These are phyloP conservation scores for Stephania yunnanensis DNA, from an alignment of 164 flowering plant species.

Conservation along the genomic window DNA sequence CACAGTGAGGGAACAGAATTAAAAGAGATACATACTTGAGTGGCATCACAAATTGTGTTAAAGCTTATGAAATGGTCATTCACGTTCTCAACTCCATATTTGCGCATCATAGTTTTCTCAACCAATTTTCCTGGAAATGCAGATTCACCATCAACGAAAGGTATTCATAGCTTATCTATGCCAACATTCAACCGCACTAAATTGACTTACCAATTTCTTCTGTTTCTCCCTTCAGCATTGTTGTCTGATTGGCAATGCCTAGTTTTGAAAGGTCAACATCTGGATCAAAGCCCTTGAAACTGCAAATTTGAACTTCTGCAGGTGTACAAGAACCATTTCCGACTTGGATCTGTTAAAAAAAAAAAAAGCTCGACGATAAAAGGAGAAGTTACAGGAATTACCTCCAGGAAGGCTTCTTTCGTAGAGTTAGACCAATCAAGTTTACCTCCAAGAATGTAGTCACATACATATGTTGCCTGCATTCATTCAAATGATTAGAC, in stretches of 20 bases:
- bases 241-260: constrained; percentile 97
- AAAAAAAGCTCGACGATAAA: not conserved
- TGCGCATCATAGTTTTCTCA: constrained; percentile 83
- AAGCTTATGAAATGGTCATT: constrained; percentile 79
- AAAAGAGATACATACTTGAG: constrained; percentile 48
- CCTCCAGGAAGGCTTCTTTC: constrained; percentile 78
- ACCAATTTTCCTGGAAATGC: constrained; percentile 57
- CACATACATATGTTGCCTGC: constrained; percentile 92
- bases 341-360: not conserved
- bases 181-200: constrained; percentile 5
- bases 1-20: not conserved
- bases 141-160: constrained; percentile 9
- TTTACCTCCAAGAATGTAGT: constrained; percentile 83
- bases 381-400: constrained; percentile 14
- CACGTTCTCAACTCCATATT: constrained; percentile 72
- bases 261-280: constrained; percentile 65
- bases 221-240: constrained; percentile 98
- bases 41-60: constrained; percentile 96
- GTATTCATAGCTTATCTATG: not conserved
- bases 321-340: constrained; percentile 10
- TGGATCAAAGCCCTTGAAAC: constrained; percentile 92
- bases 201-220: constrained; percentile 83
- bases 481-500: constrained; percentile 9
- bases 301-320: constrained; percentile 92
- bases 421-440: constrained; percentile 98